Conservation (phyloP, 306 rosid genomes). For the Potentilla sterilis region DNA sequence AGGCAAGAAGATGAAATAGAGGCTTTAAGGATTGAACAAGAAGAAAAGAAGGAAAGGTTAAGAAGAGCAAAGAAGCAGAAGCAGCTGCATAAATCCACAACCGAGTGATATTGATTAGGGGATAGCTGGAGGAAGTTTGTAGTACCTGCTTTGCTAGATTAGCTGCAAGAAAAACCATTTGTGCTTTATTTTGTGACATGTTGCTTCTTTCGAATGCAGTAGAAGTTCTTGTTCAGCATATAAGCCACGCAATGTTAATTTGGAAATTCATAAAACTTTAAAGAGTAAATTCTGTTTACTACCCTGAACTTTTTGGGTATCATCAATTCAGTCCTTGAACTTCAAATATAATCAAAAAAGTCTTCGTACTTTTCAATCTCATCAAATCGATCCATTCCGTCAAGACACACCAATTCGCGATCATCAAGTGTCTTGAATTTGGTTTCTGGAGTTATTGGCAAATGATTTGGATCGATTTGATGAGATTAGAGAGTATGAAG, state of each 20-base stretch:
- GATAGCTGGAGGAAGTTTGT: not conserved
- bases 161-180: not conserved
- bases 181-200: not conserved
- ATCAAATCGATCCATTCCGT: too few relatives aligned
- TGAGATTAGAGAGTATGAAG: too few relatives aligned
- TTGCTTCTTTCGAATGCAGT: not conserved
- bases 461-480: too few relatives aligned
- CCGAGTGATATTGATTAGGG: not conserved
- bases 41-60: constrained; percentile 2
- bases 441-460: too few relatives aligned
- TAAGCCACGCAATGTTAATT: not conserved
- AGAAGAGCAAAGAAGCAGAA: not conserved
- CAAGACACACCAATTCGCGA: too few relatives aligned
- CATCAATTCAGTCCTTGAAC: too few relatives aligned
- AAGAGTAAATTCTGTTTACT: too few relatives aligned
- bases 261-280: too few relatives aligned
- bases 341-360: too few relatives aligned
- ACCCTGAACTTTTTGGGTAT: too few relatives aligned
- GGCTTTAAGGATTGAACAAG: constrained; percentile 2
- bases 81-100: not conserved
- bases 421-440: too few relatives aligned
- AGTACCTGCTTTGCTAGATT: not conserved
- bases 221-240: not conserved
- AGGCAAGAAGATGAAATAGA: constrained; percentile 3
- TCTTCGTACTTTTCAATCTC: too few relatives aligned